Base-by-base conservation (phyloP, 2,329 filamentous ascomycete species). In the Sclerotinia nivalis region DNA sequence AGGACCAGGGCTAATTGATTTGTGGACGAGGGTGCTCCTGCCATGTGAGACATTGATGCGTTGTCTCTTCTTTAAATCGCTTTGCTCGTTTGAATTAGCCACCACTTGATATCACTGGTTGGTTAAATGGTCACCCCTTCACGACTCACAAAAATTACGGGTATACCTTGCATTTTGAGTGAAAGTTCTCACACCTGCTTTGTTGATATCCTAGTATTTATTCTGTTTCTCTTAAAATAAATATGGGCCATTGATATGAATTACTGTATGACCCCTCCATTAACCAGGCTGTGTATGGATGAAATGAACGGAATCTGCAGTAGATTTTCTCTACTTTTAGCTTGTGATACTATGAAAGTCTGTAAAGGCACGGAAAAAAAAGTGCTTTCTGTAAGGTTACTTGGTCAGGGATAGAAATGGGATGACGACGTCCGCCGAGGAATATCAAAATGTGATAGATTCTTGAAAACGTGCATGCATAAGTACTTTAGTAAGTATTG, bases 11-110 rank as follows among this genome's bases (percentile, higher is more conserved):
- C n/a, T 65, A 12, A 9, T 28, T 52, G 61, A 65, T 65, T 65
- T 52, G 47, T 52, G 20, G 12, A 65, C 47, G 52, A 67, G 68
- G 68, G 67, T 70, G 10, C 34, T 50, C 45, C 25, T 55, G 43
- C 52, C 28, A 66, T 64, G 68, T 74, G 75, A 76, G 75, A 77
- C 74, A 76, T 69, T 69, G 76, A 76, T 77, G 76, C 73, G 76
- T 73, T 77, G 76, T 74, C 74, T 52, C 22, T 52, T 64, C 50
- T 25, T 34, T 37, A 37, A 49, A 50, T 50, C 45, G 60, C 60
- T 59, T 56, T 31, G 47, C 47, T 52, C 31, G 40, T 58, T 67
- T 49, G 52, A 67, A 67, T 60, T 61, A 62, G 47, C 66, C 66
- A 62, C 28, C 18, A 28, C 37, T 50, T 49, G 43, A 62, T 68